These are phyloP conservation scores for Leptographium galeiforme DNA, from an alignment of 2,329 filamentous ascomycete genomes.

Conservation along the genomic window DNA sequence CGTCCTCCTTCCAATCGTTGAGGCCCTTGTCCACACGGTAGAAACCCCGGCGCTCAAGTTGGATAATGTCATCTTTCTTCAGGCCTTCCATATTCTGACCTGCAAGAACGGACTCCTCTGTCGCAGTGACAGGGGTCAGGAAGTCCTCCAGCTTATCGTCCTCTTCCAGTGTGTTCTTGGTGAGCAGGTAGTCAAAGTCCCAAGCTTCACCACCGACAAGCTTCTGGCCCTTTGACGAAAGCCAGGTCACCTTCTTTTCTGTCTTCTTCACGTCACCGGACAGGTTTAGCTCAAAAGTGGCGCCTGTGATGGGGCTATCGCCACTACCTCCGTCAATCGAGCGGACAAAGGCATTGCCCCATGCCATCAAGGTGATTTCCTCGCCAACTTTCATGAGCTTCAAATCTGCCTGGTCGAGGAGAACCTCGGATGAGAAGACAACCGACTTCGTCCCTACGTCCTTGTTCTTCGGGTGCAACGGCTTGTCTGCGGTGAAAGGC, in stretches of 20 bases:
- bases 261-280: constrained; percentile 90
- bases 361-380: constrained; percentile 92
- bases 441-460: constrained; percentile 78
- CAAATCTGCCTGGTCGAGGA: constrained; percentile 79
- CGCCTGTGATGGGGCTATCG: constrained; percentile 46
- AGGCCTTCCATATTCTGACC: constrained; percentile 69
- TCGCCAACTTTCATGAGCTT: constrained; percentile 70
- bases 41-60: constrained; percentile 88
- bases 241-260: constrained; percentile 93
- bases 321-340: constrained; percentile 41
- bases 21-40: constrained; percentile 67
- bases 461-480: constrained; percentile 81
- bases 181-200: constrained; percentile 91
- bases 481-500: constrained; percentile 58
- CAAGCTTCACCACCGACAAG: constrained; percentile 74
- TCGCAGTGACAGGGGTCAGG: constrained; percentile 63
- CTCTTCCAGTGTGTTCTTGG: constrained; percentile 85
- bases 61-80: constrained; percentile 82
- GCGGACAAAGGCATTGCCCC: constrained; percentile 78
- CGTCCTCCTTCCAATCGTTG: constrained; percentile 33
- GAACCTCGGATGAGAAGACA: constrained; percentile 57
- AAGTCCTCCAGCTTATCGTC: constrained; percentile 78
- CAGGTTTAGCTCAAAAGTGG: constrained; percentile 79
- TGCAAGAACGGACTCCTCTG: constrained; percentile 59
- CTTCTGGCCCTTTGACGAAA: constrained; percentile 61